phyloP scores from a whole-genome alignment of 1,284 basidiomycete species.

The Malassezia restricta region DNA sequence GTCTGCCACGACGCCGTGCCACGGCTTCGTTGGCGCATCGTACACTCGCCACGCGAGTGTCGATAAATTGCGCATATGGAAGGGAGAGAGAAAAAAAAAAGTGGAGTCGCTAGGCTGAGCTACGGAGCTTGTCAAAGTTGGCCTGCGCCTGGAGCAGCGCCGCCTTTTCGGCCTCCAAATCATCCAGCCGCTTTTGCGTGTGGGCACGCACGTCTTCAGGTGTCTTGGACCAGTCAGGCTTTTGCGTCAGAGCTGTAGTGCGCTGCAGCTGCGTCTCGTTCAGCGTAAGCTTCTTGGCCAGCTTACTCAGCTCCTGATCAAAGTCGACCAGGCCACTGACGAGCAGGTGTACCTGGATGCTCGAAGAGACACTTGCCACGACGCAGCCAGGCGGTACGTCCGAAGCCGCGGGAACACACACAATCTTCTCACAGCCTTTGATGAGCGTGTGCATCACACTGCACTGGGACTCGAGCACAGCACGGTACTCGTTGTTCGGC shows the following conservation, averaged over 20 bases:
- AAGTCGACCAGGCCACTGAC: constrained; percentile 38
- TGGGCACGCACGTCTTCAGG: constrained; percentile 32
- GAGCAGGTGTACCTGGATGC: constrained; percentile 31
- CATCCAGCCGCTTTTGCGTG: constrained; percentile 29
- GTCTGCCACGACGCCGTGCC: constrained; percentile 10
- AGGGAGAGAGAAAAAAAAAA: background rate
- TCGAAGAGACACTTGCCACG: constrained; percentile 52
- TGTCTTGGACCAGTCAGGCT: constrained; percentile 33
- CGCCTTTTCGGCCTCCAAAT: constrained; percentile 25
- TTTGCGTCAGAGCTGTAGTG: constrained; percentile 25
- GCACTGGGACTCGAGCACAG: constrained; percentile 56
- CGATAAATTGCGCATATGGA: constrained; percentile 10
- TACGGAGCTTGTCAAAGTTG: constrained; percentile 35
- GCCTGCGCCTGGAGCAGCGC: constrained; percentile 29
- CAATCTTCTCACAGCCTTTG: constrained; percentile 70
- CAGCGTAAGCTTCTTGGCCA: constrained; percentile 40
- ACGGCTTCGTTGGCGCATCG: background rate
- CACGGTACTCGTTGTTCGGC: constrained; percentile 51
- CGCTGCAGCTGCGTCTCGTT: constrained; percentile 28
- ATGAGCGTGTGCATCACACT: constrained; percentile 69
- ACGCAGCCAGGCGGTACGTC: constrained; percentile 77
- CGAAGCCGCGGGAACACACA: constrained; percentile 53
- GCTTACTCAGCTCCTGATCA: constrained; percentile 34
- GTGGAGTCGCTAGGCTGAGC: background rate
- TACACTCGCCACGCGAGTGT: constrained; percentile 6